Base-by-base conservation (phyloP, 1,284 basidiomycete species). In the Leccinum griseonigrum region DNA sequence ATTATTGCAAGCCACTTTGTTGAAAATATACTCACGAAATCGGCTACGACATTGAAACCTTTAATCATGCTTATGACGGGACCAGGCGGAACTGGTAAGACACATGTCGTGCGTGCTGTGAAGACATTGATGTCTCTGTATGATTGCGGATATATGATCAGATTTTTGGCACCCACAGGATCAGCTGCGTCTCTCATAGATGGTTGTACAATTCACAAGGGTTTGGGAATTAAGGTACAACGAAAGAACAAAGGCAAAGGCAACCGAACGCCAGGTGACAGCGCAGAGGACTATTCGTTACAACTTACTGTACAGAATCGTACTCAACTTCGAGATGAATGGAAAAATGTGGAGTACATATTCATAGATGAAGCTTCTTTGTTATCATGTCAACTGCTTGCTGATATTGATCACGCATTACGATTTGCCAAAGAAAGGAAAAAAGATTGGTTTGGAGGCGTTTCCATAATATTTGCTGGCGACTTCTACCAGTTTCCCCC, bases 401-500 rank as follows among this genome's bases (percentile, higher is more conserved):
- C 43, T 10, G 43, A 48, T 13, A 48, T 48, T 22, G 43, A 48
- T 22, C 43, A 48, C 7, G 43, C 18, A 2, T 22, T 48, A 7
- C 43, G 43, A 8, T 48, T 48, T 10, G 43, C 43, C 7, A 48
- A 48, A 13, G 43, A 48, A 22, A n/a, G 10, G 7, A 14, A n/a
- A n/a, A n/a, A 22, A 10, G n/a, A n/a, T n/a, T 48, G 43, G 43
- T 48, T 48, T 10, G 43, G 18, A 7, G 43, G 43, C n/a, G 43
- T 48, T 2, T 13, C 16, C 2, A 2, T 40, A 13, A 40, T 40
- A 6, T 40, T 62, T 11, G 5, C 62, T 1, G 70, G 66, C 2
- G 66, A 67, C 54, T 68, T 72, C 26, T 64, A 56, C 32, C 66
- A 74, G 22, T 67, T 60, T 51, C 63, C 59, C 0, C 72, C 67